Conservation (phyloP, 768 basidiomycete species). For the Paxillus ammoniavirescens region DNA sequence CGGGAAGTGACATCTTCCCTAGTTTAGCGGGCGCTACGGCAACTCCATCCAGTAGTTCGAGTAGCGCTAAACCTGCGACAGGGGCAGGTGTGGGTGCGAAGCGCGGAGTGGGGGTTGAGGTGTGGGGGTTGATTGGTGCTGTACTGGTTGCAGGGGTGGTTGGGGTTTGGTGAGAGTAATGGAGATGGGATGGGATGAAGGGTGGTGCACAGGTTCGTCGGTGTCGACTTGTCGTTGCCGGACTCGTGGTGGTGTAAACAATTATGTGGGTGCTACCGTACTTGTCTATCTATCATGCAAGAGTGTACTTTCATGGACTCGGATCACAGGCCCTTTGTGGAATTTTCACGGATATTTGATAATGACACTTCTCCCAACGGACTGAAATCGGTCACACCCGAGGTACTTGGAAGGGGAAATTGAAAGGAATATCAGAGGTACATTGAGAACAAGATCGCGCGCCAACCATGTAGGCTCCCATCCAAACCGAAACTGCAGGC, state of each 20-base stretch:
- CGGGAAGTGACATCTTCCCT: background rate
- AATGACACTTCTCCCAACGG: too few species aligned
- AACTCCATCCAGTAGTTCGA: slow-evolving; percentile 1
- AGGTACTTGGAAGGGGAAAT: too few species aligned
- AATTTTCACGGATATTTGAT: too few species aligned
- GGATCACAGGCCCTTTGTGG: too few species aligned
- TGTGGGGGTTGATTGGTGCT: slow-evolving; percentile 3
- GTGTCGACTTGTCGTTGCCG: too few species aligned
- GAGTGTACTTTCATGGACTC: too few species aligned
- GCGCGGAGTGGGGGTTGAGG: background rate
- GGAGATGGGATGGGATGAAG: background rate
- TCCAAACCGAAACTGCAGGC: background rate
- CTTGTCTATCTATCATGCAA: too few species aligned
- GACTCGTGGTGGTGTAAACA: too few species aligned
- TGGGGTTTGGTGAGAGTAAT: slow-evolving; percentile 11
- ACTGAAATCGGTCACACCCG: too few species aligned
- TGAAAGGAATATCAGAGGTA: too few species aligned
- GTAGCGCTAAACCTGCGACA: background rate
- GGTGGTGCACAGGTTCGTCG: background rate
- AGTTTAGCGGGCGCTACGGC: background rate
- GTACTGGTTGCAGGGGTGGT: slow-evolving; percentile 5
- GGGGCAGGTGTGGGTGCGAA: slow-evolving; percentile 1
- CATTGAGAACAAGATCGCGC: too few species aligned
- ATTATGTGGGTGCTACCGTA: too few species aligned
- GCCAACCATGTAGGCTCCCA: background rate